Evolutionary conservation across 371 early-diverging fungal genomes (phyloP).

Genomic region (Phascolomyces articulosus): DNA sequence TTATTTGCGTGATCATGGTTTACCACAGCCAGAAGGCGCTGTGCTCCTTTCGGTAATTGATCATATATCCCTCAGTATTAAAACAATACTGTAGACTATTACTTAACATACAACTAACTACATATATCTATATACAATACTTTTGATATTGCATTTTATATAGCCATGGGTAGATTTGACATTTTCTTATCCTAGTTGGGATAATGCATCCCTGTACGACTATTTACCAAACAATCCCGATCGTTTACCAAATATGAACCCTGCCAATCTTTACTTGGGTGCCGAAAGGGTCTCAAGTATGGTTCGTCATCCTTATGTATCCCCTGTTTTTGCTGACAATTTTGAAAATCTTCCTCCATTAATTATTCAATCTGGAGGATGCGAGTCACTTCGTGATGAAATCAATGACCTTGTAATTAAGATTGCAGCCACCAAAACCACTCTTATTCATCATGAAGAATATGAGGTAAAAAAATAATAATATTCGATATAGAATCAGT

Average conservation of each 20-base stretch:
- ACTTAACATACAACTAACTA: too few species aligned
- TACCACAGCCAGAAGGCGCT: conserved; percentile 50
- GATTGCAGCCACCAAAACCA: conserved; percentile 30
- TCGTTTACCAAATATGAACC: conserved; percentile 24
- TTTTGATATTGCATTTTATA: too few species aligned
- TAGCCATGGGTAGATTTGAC: conserved; percentile 51
- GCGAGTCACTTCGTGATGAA: conserved; percentile 66
- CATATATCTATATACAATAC: background rate
- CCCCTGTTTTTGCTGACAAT: conserved; percentile 42
- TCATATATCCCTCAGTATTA: background rate
- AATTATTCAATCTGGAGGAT: conserved; percentile 61
- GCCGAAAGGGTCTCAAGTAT: conserved; percentile 20
- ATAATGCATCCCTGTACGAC: conserved; percentile 30
- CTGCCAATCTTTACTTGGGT: conserved; percentile 37
- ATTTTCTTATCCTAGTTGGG: conserved; percentile 40
- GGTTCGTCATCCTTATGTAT: conserved; percentile 44
- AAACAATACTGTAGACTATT: too few species aligned
- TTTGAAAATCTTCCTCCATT: conserved; percentile 57
- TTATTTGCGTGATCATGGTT: conserved; percentile 53
- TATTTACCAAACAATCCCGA: conserved; percentile 34
- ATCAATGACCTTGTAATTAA: conserved; percentile 29
- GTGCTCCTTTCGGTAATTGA: conserved; percentile 33
- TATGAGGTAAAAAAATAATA: conserved; percentile 29
- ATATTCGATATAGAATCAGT: too few species aligned
- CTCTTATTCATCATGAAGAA: conserved; percentile 37